Evolutionary conservation across 441 rosid species (phyloP), one percentile per base, ranked within the genome.

Genomic region (Eutrema salsugineum): DNA sequence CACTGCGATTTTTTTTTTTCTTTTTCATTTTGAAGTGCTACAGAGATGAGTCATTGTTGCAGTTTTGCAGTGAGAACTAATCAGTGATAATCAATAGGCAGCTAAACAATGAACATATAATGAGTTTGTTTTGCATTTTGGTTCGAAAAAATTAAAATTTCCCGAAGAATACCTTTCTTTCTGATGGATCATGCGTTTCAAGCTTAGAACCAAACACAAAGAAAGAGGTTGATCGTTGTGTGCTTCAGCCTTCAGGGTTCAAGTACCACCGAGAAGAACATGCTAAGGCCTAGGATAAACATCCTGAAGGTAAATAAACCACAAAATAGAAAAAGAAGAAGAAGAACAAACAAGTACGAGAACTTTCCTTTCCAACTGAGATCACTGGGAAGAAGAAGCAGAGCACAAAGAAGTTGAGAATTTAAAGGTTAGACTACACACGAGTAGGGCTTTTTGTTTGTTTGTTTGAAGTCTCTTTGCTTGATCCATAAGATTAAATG

Each of bases 331-430:
- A 72, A 78, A 4, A 14, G 5, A 14, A 50, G 22, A 50, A 62
- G 51, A 40, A 69, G 66, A 67, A 50, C n/a, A 53, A 66, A 50
- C 16, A 53, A 32, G 70, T 35, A 12, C 5, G 44, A 35, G 10
- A 33, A 10, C 20, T 54, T 30, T 30, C 27, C 46, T 11, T 19
- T 57, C 46, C 42, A 1, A 33, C 42, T 11, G 82, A 66, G 30
- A 67, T n/a, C 53, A 61, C 56, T 30, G 72, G 67, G 47, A 85
- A 75, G 47, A 85, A 75, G 80, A 84, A 77, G 68, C 76, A 80
- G 33, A 63, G 24, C 40, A 78, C 71, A 43, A 60, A 70, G 54
- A 78, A 65, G 71, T 61, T 71, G 19, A 58, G 42, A 59, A 8
- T 43, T 16, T 78, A 69, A 70, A 53, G 36, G 24, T 17, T 15